Percentiles rank a stretch among this genome's conserved stretches.
phyloP scores from a whole-genome alignment of 768 basidiomycete genomes.

The Candolleomyces eurysporus region DNA sequence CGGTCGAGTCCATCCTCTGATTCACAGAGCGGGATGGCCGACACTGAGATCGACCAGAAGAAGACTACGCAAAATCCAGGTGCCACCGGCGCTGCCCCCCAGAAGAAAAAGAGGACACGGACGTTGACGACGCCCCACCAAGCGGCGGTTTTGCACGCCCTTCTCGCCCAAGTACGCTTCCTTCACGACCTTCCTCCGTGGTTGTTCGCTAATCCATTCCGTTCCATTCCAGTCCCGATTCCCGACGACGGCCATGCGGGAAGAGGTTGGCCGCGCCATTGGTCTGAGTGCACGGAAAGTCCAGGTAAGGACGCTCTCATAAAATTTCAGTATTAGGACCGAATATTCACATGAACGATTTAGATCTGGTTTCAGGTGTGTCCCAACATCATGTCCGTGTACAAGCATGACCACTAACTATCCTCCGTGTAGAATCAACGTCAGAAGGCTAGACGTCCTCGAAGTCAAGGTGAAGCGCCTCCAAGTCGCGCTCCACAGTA shows the following conservation, averaged over 20 bases:
- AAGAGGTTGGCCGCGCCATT: constrained; percentile 83
- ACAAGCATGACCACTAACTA: constrained; percentile 18
- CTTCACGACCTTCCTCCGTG: neutral
- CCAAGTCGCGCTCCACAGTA: constrained; percentile 58
- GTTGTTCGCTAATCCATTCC: neutral
- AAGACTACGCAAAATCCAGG: constrained; percentile 28
- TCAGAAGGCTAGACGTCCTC: constrained; percentile 81
- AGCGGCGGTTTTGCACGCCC: constrained; percentile 80
- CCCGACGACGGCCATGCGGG: constrained; percentile 83
- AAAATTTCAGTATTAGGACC: neutral
- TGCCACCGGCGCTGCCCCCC: constrained; percentile 43
- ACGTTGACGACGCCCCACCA: constrained; percentile 87
- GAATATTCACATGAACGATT: constrained; percentile 18
- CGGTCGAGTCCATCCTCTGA: constrained; percentile 43
- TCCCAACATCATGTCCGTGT: constrained; percentile 14
- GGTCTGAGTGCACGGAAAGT: constrained; percentile 90
- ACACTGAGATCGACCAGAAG: constrained; percentile 52
- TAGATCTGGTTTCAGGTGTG: constrained; percentile 90
- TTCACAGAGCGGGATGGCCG: constrained; percentile 57
- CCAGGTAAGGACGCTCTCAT: constrained; percentile 54
- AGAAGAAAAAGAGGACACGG: constrained; percentile 81
- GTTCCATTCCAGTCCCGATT: constrained; percentile 68
- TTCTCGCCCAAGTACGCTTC: constrained; percentile 73
- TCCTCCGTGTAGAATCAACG: constrained; percentile 61
- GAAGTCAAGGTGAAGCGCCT: constrained; percentile 54